Percentiles rank a stretch among this genome's conserved stretches.
Evolutionary conservation across 306 rosid genomes (phyloP).

Genomic region (Begonia fuchsioides): DNA sequence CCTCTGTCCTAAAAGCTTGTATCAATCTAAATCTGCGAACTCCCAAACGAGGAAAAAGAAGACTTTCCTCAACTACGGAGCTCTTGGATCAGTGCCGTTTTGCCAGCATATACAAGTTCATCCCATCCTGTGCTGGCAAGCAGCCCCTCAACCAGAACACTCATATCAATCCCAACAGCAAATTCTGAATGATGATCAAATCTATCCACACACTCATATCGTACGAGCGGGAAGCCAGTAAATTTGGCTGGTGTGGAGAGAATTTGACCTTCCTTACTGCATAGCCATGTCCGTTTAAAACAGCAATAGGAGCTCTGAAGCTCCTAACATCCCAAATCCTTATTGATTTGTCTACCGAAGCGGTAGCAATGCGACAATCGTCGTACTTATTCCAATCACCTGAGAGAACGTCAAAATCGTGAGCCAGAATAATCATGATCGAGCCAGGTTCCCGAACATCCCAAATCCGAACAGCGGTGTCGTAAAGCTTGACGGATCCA

Average conservation of each 20-base stretch:
- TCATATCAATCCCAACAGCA: conserved; percentile 87
- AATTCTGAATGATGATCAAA: conserved; percentile 86
- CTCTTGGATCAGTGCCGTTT: conserved; percentile 82
- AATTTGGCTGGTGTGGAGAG: conserved; percentile 56
- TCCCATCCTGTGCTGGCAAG: conserved; percentile 94
- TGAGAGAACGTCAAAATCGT: conserved; percentile 51
- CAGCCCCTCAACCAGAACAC: conserved; percentile 84
- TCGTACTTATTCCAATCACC: conserved; percentile 95
- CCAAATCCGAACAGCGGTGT: conserved; percentile 70
- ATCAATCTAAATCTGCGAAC: conserved; percentile 3
- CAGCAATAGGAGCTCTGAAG: conserved; percentile 40
- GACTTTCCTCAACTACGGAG: conserved; percentile 32
- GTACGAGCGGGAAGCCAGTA: conserved; percentile 67
- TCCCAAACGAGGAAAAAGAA: conserved; percentile 9
- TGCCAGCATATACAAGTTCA: conserved; percentile 87
- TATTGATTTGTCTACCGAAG: conserved; percentile 70
- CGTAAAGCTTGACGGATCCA: conserved; percentile 86
- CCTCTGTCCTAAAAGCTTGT: background rate
- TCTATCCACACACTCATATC: conserved; percentile 86
- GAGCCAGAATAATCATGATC: conserved; percentile 71
- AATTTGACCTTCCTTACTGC: conserved; percentile 69
- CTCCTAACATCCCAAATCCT: conserved; percentile 84
- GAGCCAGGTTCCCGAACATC: conserved; percentile 80
- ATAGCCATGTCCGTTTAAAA: conserved; percentile 70
- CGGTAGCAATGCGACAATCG: conserved; percentile 60